Evolutionary conservation across 257 asterid species (phyloP).

Genomic region (Striga asiatica): DNA sequence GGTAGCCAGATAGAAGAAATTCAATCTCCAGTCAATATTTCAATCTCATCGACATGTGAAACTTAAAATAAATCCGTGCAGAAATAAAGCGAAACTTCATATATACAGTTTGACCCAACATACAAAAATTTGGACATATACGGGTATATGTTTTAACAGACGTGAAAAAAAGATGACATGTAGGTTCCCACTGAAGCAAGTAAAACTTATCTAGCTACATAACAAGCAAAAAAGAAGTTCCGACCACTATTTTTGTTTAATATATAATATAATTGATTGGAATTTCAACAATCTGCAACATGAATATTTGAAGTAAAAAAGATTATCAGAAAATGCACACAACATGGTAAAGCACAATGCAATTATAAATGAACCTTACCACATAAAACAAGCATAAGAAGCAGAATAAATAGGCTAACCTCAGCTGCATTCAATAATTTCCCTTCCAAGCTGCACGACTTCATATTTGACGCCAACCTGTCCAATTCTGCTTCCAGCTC

Average conservation of each 20-base stretch:
- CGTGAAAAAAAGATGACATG: neutral
- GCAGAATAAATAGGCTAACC: constrained; percentile 34
- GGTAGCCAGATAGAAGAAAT: too few relatives aligned
- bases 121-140: neutral
- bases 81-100: neutral
- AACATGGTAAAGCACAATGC: neutral
- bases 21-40: neutral
- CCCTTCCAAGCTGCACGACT: constrained; percentile 36
- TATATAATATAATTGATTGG: neutral
- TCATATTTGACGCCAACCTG: constrained; percentile 63
- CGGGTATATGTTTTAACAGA: neutral
- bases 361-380: neutral
- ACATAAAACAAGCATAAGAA: neutral
- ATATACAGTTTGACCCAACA: neutral
- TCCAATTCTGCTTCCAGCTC: constrained; percentile 95
- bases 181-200: neutral
- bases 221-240: neutral
- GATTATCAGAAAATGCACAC: neutral
- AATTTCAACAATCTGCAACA: neutral
- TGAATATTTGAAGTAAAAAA: neutral
- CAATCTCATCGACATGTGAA: neutral
- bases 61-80: neutral
- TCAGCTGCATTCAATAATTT: constrained; percentile 30
- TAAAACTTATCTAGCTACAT: neutral
- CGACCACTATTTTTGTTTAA: neutral